Evolutionary conservation across 495 filamentous ascomycete species (phyloP), one percentile per base, ranked within the genome.

Genomic region (Penicillium mononematosum): DNA sequence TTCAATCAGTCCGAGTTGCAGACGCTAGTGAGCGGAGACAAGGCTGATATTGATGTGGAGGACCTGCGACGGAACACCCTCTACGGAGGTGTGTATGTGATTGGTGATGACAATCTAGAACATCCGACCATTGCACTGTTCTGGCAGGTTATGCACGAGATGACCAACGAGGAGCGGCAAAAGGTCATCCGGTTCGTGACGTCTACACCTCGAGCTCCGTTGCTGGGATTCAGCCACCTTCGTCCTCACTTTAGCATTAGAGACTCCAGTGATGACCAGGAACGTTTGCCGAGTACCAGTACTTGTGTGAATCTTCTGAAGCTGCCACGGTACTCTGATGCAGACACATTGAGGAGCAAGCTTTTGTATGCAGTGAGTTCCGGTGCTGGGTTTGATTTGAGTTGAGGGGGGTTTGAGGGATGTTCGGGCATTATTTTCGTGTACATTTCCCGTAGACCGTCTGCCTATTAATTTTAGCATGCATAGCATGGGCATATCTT

Each of bases 221-320:
- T 99, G 49, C 73, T 98, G 20, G 94, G 94, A 2, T 99, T 99
- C 71, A 84, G 82, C 19, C 86, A 92, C 57, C 75, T 99, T 54
- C 89, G 86, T 50, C 94, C 94, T 6, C 77, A 79, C 36, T 99
- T 99, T 67, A 92, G 85, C 60, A 97, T 99, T 47, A 76, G 94
- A 7, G 94, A 98, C 70, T 87, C 88, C 0, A 90, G 93, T 7
- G 77, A 77, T 32, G 92, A 98, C 65, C 70, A 83, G 53, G 81
- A 94, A 70, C 73, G 94, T 62, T 74, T 97, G 43, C 96, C 95
- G 24, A 98, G 91, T 67, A 92, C 94, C 19, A 97, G 94, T 66
- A 99, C 94, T 1, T 99, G 94, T 64, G 91, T 99, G 36, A 99
- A 99, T 69, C 71, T 98, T 53, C 70, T 99, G 36, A 99, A 99